Evolutionary conservation across 768 basidiomycete genomes (phyloP).

Genomic region (Lactarius deliciosus): DNA sequence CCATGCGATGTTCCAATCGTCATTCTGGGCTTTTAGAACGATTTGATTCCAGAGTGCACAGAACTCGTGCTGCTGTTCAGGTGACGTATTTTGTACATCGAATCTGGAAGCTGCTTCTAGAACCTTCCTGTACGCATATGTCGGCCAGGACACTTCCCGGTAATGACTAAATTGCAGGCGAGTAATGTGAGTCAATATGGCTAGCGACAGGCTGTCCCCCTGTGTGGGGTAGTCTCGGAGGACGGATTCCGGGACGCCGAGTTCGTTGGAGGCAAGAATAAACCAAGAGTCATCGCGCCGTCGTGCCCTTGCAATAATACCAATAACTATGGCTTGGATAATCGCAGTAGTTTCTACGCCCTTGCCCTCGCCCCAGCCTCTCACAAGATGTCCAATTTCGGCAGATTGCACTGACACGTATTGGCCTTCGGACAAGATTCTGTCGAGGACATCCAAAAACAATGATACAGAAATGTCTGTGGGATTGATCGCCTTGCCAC

Average conservation of each 20-base stretch:
- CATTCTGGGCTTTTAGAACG: background rate
- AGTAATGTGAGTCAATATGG: background rate
- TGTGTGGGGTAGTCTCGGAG: background rate
- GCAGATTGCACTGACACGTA: background rate
- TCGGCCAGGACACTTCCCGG: background rate
- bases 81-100: background rate
- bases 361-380: background rate
- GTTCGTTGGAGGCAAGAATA: background rate
- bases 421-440: background rate
- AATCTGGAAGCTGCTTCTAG: background rate
- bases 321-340: background rate
- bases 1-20: rapidly evolving
- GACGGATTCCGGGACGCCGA: background rate
- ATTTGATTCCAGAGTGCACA: background rate
- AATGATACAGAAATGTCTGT: background rate
- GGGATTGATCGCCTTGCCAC: background rate
- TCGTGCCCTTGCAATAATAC: background rate
- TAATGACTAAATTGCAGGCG: background rate
- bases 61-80: background rate
- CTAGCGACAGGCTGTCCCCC: background rate
- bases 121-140: rapidly evolving
- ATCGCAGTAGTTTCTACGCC: background rate
- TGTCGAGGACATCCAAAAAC: background rate
- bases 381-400: background rate
- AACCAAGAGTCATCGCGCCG: background rate